A percentile compares a stretch with the other conserved stretches of the same genome.
These are phyloP conservation scores for Chamaecyparis obtusa DNA, from an alignment of 75 land plant species.

Conservation along the genomic window DNA sequence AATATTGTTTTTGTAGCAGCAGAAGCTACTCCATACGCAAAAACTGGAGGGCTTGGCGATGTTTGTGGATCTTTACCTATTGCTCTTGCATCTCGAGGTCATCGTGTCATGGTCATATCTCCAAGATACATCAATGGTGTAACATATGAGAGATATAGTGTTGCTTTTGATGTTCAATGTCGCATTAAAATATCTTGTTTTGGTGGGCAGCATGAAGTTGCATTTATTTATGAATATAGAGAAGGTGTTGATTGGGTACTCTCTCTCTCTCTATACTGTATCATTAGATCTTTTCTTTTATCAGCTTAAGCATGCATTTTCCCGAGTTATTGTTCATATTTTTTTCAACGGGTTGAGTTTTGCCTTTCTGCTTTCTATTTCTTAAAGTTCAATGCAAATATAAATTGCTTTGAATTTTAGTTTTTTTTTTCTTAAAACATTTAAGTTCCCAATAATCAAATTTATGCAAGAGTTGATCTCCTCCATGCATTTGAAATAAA, in stretches of 20 bases:
- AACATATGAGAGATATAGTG: slow-evolving; percentile 43
- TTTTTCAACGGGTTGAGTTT: background rate
- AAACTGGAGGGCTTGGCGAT: slow-evolving; percentile 93
- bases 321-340: background rate
- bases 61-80: slow-evolving; percentile 95
- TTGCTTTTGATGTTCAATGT: slow-evolving; percentile 53
- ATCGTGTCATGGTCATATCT: slow-evolving; percentile 93
- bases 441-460: background rate
- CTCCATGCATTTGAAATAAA: background rate
- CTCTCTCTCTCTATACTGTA: background rate
- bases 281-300: background rate
- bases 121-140: slow-evolving; percentile 86
- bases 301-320: background rate
- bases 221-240: slow-evolving; percentile 87
- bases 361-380: too few relatives aligned
- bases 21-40: slow-evolving; percentile 95
- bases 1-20: slow-evolving; percentile 83
- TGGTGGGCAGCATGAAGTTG: slow-evolving; percentile 78
- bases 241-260: slow-evolving; percentile 95
- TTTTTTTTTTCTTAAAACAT: background rate
- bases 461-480: background rate
- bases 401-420: background rate
- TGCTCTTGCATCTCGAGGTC: slow-evolving; percentile 82
- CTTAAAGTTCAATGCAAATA: too few relatives aligned
- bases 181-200: slow-evolving; percentile 65